Evolutionary conservation across 208 protist genomes (phyloP).

Genomic region (Trypanosoma grayi): DNA sequence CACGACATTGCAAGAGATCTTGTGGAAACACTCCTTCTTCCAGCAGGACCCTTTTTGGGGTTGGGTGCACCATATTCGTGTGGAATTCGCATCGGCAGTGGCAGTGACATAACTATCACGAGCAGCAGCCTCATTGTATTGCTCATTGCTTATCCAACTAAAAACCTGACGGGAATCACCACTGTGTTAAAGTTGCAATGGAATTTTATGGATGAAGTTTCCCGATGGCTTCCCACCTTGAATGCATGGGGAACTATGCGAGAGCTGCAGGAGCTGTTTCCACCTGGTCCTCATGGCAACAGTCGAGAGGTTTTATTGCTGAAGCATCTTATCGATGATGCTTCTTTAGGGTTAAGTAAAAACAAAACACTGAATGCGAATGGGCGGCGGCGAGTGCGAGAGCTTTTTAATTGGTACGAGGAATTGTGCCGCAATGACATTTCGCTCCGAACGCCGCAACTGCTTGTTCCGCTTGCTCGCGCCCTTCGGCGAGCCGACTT

Average conservation of each 20-base stretch:
- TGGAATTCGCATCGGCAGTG: too few species aligned
- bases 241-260: slow-evolving; percentile 1
- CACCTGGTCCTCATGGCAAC: not conserved
- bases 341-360: not conserved
- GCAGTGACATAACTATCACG: too few species aligned
- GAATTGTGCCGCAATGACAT: slow-evolving; percentile 6
- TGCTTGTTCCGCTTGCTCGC: slow-evolving; percentile 17
- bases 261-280: slow-evolving; percentile 1
- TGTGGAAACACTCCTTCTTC: slow-evolving; percentile 25
- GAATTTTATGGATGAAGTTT: slow-evolving; percentile 18
- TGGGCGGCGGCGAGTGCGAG: not conserved
- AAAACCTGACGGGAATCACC: not conserved
- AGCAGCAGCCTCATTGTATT: slow-evolving; percentile 1
- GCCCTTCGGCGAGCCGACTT: slow-evolving; percentile 8
- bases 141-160: not conserved
- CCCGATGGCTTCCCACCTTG: slow-evolving; percentile 15
- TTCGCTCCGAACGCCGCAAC: slow-evolving; percentile 21
- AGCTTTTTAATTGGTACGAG: slow-evolving; percentile 23
- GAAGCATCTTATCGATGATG: slow-evolving; percentile 7
- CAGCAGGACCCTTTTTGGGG: slow-evolving; percentile 11
- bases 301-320: slow-evolving; percentile 9
- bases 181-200: not conserved
- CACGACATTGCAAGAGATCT: slow-evolving; percentile 30
- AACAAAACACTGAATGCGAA: not conserved
- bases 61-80: not conserved